Conservation (phyloP, 257 asterid genomes). For the Rubia yunnanensis region DNA sequence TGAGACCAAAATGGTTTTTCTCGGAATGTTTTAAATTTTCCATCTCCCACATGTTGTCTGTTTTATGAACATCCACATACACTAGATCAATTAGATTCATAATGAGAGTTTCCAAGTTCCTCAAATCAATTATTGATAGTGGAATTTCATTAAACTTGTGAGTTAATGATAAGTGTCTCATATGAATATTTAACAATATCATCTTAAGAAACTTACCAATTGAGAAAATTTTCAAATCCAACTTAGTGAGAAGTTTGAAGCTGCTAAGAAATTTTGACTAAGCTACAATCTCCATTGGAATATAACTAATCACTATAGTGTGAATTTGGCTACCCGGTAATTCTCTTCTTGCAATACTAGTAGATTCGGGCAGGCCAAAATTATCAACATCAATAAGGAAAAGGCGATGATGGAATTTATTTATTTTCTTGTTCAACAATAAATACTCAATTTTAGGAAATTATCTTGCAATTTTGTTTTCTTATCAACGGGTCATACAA, state of each 20-base stretch:
- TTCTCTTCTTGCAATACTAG: background rate
- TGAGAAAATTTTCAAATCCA: background rate
- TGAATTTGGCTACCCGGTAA: background rate
- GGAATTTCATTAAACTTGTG: background rate
- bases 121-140: background rate
- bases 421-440: too few relatives aligned
- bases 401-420: background rate
- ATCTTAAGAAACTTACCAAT: background rate
- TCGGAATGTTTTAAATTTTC: too few relatives aligned
- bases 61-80: background rate
- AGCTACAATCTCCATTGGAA: too few relatives aligned
- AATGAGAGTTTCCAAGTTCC: background rate
- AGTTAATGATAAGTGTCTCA: slow-evolving; percentile 1
- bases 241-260: background rate
- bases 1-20: background rate
- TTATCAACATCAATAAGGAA: background rate
- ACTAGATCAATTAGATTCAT: too few relatives aligned
- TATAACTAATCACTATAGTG: background rate
- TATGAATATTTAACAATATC: background rate
- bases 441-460: background rate
- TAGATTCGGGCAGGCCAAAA: background rate
- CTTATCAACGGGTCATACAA: background rate
- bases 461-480: background rate
- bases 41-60: background rate
- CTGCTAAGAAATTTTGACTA: background rate